Evolutionary conservation across 768 basidiomycete genomes (phyloP).

Genomic region (Suillus fuscotomentosus): DNA sequence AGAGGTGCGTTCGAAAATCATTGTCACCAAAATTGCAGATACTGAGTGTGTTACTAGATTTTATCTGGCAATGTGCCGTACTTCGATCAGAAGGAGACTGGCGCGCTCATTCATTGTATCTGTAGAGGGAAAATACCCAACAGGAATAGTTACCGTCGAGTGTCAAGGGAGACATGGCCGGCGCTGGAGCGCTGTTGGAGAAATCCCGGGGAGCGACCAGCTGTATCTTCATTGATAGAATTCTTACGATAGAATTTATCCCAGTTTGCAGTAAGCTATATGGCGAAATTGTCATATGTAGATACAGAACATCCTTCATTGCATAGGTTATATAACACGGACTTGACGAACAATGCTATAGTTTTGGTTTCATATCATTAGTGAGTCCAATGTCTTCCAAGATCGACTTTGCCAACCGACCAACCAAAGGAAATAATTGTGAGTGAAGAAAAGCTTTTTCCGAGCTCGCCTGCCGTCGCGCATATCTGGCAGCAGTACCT

Average conservation of each 20-base stretch:
- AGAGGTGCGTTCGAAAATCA: constrained; percentile 22
- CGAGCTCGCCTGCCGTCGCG: constrained; percentile 86
- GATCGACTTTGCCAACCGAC: constrained; percentile 56
- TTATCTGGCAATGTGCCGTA: constrained; percentile 4
- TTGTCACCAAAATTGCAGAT: not conserved
- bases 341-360: constrained; percentile 18
- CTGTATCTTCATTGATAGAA: no score
- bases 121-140: not conserved
- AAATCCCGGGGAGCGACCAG: not conserved
- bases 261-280: not conserved
- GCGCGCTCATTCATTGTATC: not conserved
- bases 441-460: constrained; percentile 58
- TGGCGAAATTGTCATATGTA: not conserved
- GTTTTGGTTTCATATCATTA: constrained; percentile 21
- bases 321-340: not conserved
- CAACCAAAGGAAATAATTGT: constrained; percentile 56
- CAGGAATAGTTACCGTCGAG: not conserved
- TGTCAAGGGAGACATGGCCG: not conserved
- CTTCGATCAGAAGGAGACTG: not conserved
- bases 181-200: not conserved
- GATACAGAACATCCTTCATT: not conserved
- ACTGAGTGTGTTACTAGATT: constrained; percentile 3
- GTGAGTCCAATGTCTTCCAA: constrained; percentile 52
- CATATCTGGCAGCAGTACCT: constrained; percentile 86
- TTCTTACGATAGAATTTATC: not conserved